Evolutionary conservation across 306 rosid genomes (phyloP).

Genomic region (Erythrophleum fordii): DNA sequence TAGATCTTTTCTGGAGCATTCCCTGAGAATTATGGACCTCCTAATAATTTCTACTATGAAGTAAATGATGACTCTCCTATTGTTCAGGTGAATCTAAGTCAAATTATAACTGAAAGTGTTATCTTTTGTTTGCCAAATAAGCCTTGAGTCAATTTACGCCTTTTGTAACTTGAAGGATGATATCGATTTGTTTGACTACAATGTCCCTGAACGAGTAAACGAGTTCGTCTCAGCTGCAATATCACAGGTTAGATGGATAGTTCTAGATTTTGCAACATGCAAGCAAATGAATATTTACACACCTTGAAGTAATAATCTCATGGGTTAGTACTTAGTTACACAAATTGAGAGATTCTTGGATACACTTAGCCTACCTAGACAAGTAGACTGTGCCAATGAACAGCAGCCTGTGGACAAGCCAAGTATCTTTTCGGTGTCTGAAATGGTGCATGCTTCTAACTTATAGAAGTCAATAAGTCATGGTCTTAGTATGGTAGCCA

Average conservation of each 20-base stretch:
- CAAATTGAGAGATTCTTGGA: background rate
- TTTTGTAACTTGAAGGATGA: slow-evolving; percentile 65
- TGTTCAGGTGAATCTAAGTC: slow-evolving; percentile 62
- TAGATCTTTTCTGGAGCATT: slow-evolving; percentile 81
- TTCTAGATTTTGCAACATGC: slow-evolving; percentile 8
- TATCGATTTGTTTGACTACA: slow-evolving; percentile 69
- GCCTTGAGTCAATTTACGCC: slow-evolving; percentile 5
- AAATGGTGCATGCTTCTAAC: background rate
- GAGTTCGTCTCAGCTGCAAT: slow-evolving; percentile 79
- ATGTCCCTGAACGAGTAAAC: slow-evolving; percentile 71
- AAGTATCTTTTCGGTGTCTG: background rate
- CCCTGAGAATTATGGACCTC: slow-evolving; percentile 83
- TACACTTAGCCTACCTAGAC: background rate
- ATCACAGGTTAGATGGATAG: slow-evolving; percentile 55
- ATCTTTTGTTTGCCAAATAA: slow-evolving; percentile 16
- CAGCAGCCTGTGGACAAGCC: background rate
- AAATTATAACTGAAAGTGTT: slow-evolving; percentile 9
- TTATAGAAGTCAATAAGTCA: background rate
- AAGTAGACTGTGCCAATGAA: background rate
- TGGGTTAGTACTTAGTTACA: background rate
- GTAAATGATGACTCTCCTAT: slow-evolving; percentile 62
- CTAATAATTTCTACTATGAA: slow-evolving; percentile 67
- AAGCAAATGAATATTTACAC: background rate
- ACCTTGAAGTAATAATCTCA: background rate
- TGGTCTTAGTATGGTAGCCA: background rate